A percentile compares a stretch with the other conserved stretches of the same genome.
Evolutionary conservation across 2,329 filamentous ascomycete genomes (phyloP).

Genomic region (Penicillium sp.): DNA sequence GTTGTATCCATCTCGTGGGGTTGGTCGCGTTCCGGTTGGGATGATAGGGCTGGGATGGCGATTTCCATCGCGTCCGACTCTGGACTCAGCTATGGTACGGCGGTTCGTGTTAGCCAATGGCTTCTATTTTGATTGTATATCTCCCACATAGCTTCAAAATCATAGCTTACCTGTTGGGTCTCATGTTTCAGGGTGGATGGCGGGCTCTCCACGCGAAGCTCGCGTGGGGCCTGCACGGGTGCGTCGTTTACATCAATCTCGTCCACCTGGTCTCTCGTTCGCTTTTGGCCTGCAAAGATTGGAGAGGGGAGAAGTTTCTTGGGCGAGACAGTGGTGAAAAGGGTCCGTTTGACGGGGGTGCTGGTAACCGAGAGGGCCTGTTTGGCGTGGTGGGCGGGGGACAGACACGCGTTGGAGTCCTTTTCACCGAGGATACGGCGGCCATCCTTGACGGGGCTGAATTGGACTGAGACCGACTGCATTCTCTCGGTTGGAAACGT

Average conservation of each 20-base stretch:
- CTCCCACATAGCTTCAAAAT: neutral
- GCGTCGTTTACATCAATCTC: conserved; percentile 34
- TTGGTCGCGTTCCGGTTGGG: conserved; percentile 28
- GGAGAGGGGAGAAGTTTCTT: conserved; percentile 42
- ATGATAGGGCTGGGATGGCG: conserved; percentile 27
- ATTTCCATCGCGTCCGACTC: conserved; percentile 30
- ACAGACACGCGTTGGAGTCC: conserved; percentile 49
- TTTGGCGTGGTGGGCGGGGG: conserved; percentile 37
- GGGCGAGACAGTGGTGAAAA: conserved; percentile 35
- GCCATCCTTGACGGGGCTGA: conserved; percentile 45
- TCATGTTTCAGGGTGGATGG: conserved; percentile 27
- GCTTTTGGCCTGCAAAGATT: conserved; percentile 48
- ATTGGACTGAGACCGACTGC: conserved; percentile 32
- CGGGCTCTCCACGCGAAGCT: conserved; percentile 21
- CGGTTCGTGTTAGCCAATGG: conserved; percentile 18
- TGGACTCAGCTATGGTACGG: conserved; percentile 20
- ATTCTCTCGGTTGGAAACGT: conserved; percentile 23
- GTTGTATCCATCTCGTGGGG: conserved; percentile 22
- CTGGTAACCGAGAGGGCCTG: conserved; percentile 25
- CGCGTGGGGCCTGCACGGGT: conserved; percentile 28
- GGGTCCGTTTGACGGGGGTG: conserved; percentile 39
- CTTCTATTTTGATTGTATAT: neutral
- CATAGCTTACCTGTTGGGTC: conserved; percentile 28
- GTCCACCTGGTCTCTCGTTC: conserved; percentile 48
- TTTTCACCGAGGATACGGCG: conserved; percentile 51